Base-by-base conservation (phyloP, 257 asterid genomes). In the Primulina eburnea region DNA sequence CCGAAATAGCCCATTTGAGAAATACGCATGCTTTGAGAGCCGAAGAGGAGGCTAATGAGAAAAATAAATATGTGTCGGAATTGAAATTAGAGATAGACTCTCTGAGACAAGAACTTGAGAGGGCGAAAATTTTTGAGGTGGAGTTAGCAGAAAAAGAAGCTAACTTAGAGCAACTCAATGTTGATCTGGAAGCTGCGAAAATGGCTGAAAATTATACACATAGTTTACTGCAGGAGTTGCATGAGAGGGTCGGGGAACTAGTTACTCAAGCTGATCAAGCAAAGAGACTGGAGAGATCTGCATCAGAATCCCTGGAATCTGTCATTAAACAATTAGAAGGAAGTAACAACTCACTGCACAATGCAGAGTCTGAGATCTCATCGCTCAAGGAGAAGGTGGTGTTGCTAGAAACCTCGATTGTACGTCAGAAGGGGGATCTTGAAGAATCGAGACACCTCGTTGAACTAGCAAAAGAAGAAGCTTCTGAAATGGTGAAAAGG, bases 121-220 rank as follows among this genome's bases (percentile, higher is more conserved):
- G 79, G 71, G 85, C 92, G 59, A 85, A 88, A 73, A 12, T 20
- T 62, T 66, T 71, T 62, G 87, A 86, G 87, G 84, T 76, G 71
- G 83, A 69, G 64, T 76, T 89, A 78, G 83, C 77, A 38, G 96
- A 89, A 53, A 88, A 86, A 78, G 97, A 90, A 77, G 88, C 81
- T 34, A 34, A 77, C 69, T 61, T 90, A 2, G 96, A 87, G 81
- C 89, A 93, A 82, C 95, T 90, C 69, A 90, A 85, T 73, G 95
- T 88, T 11, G 96, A 93, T 69, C 80, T 93, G 56, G 96, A 90
- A 85, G 96, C 95, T 60, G 96, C 97, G 5, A 86, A 82, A 72
- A 74, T 89, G 89, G 92, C 96, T 3, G 95, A 89, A 71, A 87
- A 90, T 50, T 83, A 82, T 64, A 85, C 96, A 0, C 88, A 73